Evolutionary conservation across 495 filamentous ascomycete species (phyloP).

Genomic region (Hypoxylon cercidicola): DNA sequence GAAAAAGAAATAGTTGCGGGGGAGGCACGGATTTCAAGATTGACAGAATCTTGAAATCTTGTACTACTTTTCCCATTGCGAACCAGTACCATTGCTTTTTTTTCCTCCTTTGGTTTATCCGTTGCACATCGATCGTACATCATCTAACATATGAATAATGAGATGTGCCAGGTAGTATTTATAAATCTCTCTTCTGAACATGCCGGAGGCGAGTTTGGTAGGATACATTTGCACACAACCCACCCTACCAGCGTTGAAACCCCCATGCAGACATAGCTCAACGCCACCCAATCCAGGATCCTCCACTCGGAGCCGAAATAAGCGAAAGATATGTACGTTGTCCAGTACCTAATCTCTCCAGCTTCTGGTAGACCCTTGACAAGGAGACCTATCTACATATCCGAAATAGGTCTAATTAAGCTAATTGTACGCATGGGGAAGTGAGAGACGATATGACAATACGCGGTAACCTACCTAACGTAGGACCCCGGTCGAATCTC

Average conservation of each 20-base stretch:
- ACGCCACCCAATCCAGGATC: conserved; percentile 23
- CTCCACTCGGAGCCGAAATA: conserved; percentile 27
- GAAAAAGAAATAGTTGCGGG: too few relatives aligned
- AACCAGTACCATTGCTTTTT: neutral
- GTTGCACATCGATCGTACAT: neutral
- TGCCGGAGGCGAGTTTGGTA: conserved; percentile 8
- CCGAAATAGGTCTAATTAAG: conserved; percentile 17
- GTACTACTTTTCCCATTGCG: neutral
- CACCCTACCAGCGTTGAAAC: conserved; percentile 24
- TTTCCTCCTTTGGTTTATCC: neutral
- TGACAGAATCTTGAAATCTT: too few relatives aligned
- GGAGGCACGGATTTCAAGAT: too few relatives aligned
- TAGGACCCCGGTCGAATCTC: conserved; percentile 15
- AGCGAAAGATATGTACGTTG: conserved; percentile 10
- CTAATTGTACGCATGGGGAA: conserved; percentile 3
- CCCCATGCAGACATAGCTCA: conserved; percentile 24
- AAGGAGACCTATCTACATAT: conserved; percentile 21
- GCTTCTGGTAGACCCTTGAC: conserved; percentile 1
- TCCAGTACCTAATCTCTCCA: neutral
- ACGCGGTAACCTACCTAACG: too few relatives aligned
- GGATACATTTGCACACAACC: conserved; percentile 9
- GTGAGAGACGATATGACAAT: conserved; percentile 14
- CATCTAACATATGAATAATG: neutral
- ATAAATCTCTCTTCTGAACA: neutral
- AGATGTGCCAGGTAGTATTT: neutral